Conservation (phyloP, 768 basidiomycete genomes). For the Collybiopsis confluens region DNA sequence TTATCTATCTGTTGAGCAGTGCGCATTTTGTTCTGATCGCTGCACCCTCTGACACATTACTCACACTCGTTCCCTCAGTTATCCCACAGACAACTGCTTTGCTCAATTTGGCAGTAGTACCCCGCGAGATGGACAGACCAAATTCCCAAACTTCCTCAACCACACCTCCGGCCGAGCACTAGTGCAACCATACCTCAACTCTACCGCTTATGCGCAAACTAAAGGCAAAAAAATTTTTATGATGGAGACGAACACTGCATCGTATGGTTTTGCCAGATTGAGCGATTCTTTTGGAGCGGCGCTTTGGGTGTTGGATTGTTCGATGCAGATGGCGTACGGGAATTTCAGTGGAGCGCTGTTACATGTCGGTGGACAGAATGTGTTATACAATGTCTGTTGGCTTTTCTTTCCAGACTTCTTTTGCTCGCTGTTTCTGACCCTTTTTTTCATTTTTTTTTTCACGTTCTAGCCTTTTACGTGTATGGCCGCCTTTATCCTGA, state of each 20-base stretch:
- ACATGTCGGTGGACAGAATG: constrained; percentile 61
- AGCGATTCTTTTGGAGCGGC: constrained; percentile 61
- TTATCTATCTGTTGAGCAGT: constrained; percentile 59
- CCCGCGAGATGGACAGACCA: constrained; percentile 36
- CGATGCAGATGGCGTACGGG: constrained; percentile 49
- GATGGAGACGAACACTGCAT: constrained; percentile 71
- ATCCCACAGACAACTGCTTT: constrained; percentile 52
- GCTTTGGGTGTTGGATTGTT: constrained; percentile 62
- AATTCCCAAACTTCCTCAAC: constrained; percentile 54
- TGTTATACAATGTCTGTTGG: constrained; percentile 57
- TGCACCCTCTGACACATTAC: background rate
- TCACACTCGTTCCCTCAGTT: background rate
- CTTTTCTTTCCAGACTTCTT: background rate
- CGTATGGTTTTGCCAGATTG: constrained; percentile 63
- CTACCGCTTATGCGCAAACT: constrained; percentile 34
- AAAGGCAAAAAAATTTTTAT: constrained; percentile 49
- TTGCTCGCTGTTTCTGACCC: constrained; percentile 13
- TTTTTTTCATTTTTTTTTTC: constrained; percentile 37
- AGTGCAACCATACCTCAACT: constrained; percentile 47
- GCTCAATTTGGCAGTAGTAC: constrained; percentile 42
- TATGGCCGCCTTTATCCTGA: constrained; percentile 34
- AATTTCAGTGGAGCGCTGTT: constrained; percentile 49
- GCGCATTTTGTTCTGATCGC: constrained; percentile 9
- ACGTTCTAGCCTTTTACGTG: constrained; percentile 51
- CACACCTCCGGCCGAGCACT: constrained; percentile 51